These are phyloP conservation scores for Rhizopus arrhizus DNA, from an alignment of 371 early-diverging fungal species.

Conservation along the genomic window DNA sequence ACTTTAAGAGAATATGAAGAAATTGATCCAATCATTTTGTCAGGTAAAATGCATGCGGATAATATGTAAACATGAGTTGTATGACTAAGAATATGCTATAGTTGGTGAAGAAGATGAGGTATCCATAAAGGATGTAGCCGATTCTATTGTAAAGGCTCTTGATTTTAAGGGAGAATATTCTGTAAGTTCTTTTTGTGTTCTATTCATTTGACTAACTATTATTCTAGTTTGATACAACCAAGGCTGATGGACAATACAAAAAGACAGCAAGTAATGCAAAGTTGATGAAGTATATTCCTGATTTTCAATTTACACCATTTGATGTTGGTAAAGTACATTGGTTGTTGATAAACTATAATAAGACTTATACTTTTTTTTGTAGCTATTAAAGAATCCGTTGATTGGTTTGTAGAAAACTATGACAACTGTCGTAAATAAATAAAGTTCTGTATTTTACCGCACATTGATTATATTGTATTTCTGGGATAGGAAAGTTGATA, in stretches of 20 bases:
- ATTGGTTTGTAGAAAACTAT: slow-evolving; percentile 79
- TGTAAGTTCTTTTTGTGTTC: slow-evolving; percentile 23
- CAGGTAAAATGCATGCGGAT: slow-evolving; percentile 54
- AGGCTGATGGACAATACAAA: slow-evolving; percentile 85
- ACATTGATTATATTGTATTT: background rate
- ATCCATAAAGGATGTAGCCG: slow-evolving; percentile 81
- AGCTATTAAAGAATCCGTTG: slow-evolving; percentile 77
- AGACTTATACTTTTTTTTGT: slow-evolving; percentile 14
- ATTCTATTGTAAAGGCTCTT: slow-evolving; percentile 72
- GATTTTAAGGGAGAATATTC: slow-evolving; percentile 67
- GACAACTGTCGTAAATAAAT: slow-evolving; percentile 65
- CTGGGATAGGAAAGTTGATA: slow-evolving; percentile 3
- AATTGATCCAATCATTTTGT: slow-evolving; percentile 82
- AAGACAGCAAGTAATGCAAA: slow-evolving; percentile 88
- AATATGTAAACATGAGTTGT: too few relatives aligned
- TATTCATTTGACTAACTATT: background rate
- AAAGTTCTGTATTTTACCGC: slow-evolving; percentile 5
- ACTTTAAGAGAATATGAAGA: slow-evolving; percentile 77
- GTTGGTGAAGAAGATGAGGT: slow-evolving; percentile 83
- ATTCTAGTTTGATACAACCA: slow-evolving; percentile 70
- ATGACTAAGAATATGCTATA: slow-evolving; percentile 21
- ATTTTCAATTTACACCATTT: slow-evolving; percentile 83
- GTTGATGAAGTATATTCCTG: slow-evolving; percentile 72
- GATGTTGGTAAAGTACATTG: slow-evolving; percentile 56
- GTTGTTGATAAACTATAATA: background rate